phyloP scores from a whole-genome alignment of 2,329 filamentous ascomycete species.

The Hypoxylon sp. region DNA sequence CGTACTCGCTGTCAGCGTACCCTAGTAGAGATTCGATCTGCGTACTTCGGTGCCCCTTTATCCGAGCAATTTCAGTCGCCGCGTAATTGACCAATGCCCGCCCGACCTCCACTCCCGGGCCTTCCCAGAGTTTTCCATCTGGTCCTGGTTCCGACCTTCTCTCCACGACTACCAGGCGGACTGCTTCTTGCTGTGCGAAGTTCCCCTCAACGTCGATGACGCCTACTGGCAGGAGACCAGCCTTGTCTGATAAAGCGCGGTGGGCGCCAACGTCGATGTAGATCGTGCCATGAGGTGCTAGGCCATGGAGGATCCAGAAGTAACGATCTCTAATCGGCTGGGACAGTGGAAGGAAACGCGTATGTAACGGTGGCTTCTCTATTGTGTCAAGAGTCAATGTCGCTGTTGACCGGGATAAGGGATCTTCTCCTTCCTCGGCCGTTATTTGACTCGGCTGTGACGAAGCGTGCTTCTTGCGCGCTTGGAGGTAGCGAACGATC shows the following conservation, averaged over 20 bases:
- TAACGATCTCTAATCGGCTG: slow-evolving; percentile 92
- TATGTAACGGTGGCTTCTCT: slow-evolving; percentile 80
- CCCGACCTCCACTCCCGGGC: slow-evolving; percentile 79
- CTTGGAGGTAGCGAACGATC: slow-evolving; percentile 87
- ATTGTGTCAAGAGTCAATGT: slow-evolving; percentile 59
- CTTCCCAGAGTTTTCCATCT: slow-evolving; percentile 65
- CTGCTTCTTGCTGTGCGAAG: slow-evolving; percentile 94
- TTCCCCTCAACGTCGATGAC: slow-evolving; percentile 89
- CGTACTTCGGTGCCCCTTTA: slow-evolving; percentile 85
- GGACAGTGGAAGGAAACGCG: slow-evolving; percentile 88
- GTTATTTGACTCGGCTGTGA: slow-evolving; percentile 46
- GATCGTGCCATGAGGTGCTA: slow-evolving; percentile 89
- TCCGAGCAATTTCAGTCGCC: slow-evolving; percentile 84
- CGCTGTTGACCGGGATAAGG: slow-evolving; percentile 59
- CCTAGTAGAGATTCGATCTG: slow-evolving; percentile 86
- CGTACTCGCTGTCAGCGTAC: slow-evolving; percentile 95
- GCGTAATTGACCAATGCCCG: slow-evolving; percentile 94
- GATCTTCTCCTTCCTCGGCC: slow-evolving; percentile 55
- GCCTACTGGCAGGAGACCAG: slow-evolving; percentile 90
- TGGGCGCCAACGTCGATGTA: slow-evolving; percentile 95
- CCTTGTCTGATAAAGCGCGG: slow-evolving; percentile 83
- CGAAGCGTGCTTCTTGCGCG: slow-evolving; percentile 62
- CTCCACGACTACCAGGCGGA: slow-evolving; percentile 86
- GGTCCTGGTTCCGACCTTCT: slow-evolving; percentile 54
- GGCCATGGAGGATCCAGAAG: slow-evolving; percentile 96